Base-by-base conservation (phyloP, 2,329 filamentous ascomycete genomes). In the Cryoendolithus antarcticus region DNA sequence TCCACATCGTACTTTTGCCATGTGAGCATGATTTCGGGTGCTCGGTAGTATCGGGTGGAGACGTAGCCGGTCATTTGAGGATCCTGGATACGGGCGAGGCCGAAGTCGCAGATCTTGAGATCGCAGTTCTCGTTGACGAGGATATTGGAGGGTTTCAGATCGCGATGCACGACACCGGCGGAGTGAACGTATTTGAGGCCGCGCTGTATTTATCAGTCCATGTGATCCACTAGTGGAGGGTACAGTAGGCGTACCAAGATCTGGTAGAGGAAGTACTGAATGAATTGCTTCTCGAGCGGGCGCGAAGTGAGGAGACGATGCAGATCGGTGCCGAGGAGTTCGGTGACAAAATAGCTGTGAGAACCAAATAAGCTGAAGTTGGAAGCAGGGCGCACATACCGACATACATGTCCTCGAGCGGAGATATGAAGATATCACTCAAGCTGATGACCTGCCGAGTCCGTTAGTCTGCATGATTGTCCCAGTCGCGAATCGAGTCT, bases 1-100 rank as follows among this genome's bases (percentile, higher is more conserved):
- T 96, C 91, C 35, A 96, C 80, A 53, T 98, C 91, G 66, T 98
- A 98, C 69, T 98, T 98, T 71, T 98, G 91, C 91, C 91, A 98
- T 48, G 91, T 96, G 60, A 98, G 86, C 91, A 98, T 98, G 60
- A 98, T 98, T 65, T 98, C 91, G 11, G 91, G 91, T 6, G 91
- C 91, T 57, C 91, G 80, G 73, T 98, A 98, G 72, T 98, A 98
- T 71, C 91, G 75, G 46, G 91, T 98, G 35, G 91, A 96, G 44
- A 98, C 91, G 60, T 98, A 98, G 52, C 91, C 91, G 32, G 91
- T 98, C 91, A 98, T 98, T 66, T 98, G 91, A 29, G 91, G 91
- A 59, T 98, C 91, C 62, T 98, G 91, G 55, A 98, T 94, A 63
- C 91, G 85, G 39, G 91, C 91, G 44, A 98, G 73, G 50, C 91